Evolutionary conservation across 106 monocot species (phyloP), one percentile per base, ranked within the genome.

Genomic region (Apostasia ramifera): DNA sequence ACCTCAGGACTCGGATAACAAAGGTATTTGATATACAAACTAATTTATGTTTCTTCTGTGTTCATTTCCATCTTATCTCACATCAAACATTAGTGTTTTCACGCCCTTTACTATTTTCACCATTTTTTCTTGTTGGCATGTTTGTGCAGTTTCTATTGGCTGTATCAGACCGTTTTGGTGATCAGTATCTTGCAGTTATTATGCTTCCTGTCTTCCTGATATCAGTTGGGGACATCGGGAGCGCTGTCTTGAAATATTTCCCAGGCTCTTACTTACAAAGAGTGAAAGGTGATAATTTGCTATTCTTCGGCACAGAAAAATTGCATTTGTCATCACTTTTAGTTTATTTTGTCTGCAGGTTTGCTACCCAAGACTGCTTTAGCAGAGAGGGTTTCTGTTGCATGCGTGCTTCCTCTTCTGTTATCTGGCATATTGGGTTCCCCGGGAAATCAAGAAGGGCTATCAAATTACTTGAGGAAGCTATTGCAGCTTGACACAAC

Each of bases 191-290:
- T 63, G 66, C 70, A 43, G 79, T 85, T 66, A 83, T 97, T 61
- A 86, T 97, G 92, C 79, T 92, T 40, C 95, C 95, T 57, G 72
- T 97, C 67, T 97, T 97, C 73, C 70, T 97, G 49, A 77, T 89
- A 71, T 89, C 97, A 42, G 80, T 85, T 65, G 97, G 97, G 49
- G 97, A 97, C 78, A 55, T 66, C 74, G 92, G 90, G 74, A 81
- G 75, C 79, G 89, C 87, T 89, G 89, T 87, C 85, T 85, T 97
- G 65, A 73, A 82, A 70, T 79, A 75, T 66, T 87, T 97, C 6
- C 97, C 97, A 69, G 55, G 61, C 14, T 73, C 76, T 13, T 79
- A 77, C 3, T 85, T 87, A 40, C 80, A 89, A 63, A 81, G 81
- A 73, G 73, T 97, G 70, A 89, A 85, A 75, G 89, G 97, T 92